These are phyloP conservation scores for Zelopaecilomyces penicillatus DNA, from an alignment of 2,329 filamentous ascomycete species.

Conservation along the genomic window DNA sequence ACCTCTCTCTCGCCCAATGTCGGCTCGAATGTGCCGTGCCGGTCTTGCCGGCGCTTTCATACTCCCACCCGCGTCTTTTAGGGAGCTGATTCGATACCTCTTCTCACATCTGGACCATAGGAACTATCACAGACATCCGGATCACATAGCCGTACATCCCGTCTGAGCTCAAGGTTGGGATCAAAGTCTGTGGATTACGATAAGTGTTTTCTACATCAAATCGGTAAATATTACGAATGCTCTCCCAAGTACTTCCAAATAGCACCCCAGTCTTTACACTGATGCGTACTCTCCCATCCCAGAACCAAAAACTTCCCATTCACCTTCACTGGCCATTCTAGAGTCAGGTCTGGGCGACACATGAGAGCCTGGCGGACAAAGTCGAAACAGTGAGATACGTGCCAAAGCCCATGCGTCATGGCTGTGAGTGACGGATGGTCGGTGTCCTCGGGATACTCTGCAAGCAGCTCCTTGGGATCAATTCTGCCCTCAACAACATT, in stretches of 20 bases:
- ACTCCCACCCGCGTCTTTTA: too few species aligned
- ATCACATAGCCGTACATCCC: too few species aligned
- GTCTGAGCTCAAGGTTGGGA: too few species aligned
- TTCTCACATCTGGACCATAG: too few species aligned
- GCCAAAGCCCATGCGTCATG: conserved; percentile 4
- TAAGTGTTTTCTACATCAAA: too few species aligned
- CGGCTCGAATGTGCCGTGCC: too few species aligned
- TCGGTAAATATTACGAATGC: background rate
- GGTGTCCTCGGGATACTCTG: background rate
- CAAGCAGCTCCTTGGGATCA: background rate
- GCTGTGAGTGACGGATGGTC: background rate
- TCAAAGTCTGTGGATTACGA: too few species aligned
- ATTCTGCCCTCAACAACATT: background rate
- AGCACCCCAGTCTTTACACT: conserved; percentile 3
- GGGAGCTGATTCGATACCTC: too few species aligned
- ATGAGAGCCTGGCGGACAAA: conserved; percentile 4
- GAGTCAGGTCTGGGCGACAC: background rate
- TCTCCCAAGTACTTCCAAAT: background rate
- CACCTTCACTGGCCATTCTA: background rate
- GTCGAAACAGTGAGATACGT: conserved; percentile 5
- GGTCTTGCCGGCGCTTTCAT: too few species aligned
- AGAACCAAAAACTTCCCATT: background rate
- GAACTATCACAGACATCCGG: too few species aligned
- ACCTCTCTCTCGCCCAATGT: too few species aligned
- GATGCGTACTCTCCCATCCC: background rate